A percentile compares a stretch with the other conserved stretches of the same genome.
Conservation (phyloP, 306 rosid species). For the Lathyrus tuberosus region DNA sequence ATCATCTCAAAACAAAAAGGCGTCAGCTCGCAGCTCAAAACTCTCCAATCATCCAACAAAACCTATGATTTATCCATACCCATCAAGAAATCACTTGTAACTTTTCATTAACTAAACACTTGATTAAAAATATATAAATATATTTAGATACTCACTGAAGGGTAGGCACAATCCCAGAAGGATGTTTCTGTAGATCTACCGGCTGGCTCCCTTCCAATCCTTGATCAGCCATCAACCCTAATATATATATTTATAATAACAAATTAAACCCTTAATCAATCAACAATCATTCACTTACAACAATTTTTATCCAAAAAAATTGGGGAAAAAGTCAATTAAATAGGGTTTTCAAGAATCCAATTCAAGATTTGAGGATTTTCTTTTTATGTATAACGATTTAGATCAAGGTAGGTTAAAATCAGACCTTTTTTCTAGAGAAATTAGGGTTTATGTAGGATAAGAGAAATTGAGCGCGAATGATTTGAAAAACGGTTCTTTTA, state of each 20-base stretch:
- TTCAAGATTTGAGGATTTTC: background rate
- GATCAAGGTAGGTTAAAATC: background rate
- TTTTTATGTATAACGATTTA: background rate
- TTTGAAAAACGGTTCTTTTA: slow-evolving; percentile 56
- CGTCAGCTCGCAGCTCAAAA: background rate
- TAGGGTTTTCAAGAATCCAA: background rate
- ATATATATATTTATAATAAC: slow-evolving; percentile 7
- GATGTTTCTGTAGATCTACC: slow-evolving; percentile 78
- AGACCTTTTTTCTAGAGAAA: slow-evolving; percentile 35
- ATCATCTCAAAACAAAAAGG: background rate
- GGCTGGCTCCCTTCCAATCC: slow-evolving; percentile 88
- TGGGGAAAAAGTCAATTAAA: background rate
- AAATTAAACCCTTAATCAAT: slow-evolving; percentile 6
- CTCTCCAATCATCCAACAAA: background rate
- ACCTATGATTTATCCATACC: background rate
- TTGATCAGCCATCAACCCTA: slow-evolving; percentile 76
- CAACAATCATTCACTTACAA: slow-evolving; percentile 17
- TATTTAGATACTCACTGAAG: slow-evolving; percentile 77
- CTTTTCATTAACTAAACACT: slow-evolving; percentile 2
- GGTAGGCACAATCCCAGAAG: slow-evolving; percentile 95
- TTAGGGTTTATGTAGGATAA: slow-evolving; percentile 29
- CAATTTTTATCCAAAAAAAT: background rate
- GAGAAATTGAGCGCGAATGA: slow-evolving; percentile 53
- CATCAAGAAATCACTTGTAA: background rate
- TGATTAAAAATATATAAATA: background rate